Percentiles rank a stretch among this genome's conserved stretches.
Evolutionary conservation across 225 moss, liverwort and hornwort species (phyloP).

Genomic region (Neckera pumila): DNA sequence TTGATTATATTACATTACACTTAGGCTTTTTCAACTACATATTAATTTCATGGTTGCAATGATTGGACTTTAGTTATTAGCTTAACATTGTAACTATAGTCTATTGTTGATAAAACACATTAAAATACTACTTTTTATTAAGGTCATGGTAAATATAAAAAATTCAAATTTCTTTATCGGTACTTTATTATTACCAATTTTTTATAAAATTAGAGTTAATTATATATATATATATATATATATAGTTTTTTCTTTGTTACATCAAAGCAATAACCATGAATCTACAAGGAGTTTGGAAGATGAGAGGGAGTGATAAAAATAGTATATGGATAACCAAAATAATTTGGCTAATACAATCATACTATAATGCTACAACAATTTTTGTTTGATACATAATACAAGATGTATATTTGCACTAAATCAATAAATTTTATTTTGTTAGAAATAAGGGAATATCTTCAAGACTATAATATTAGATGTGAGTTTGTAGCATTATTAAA

Average conservation of each 20-base stretch:
- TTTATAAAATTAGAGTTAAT: background rate
- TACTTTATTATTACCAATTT: background rate
- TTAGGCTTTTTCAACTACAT: background rate
- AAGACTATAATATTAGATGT: background rate
- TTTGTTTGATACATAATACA: background rate
- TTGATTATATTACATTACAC: rapidly evolving
- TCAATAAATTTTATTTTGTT: background rate
- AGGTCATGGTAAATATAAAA: background rate
- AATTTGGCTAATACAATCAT: too few relatives aligned
- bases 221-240: too few relatives aligned
- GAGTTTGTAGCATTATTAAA: background rate
- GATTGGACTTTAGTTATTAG: background rate
- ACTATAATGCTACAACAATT: background rate
- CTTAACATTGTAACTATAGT: background rate
- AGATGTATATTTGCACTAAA: background rate
- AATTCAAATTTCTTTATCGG: background rate
- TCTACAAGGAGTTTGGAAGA: background rate
- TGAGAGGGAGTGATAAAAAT: background rate
- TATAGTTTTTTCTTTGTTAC: too few relatives aligned
- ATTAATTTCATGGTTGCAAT: background rate
- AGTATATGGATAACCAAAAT: background rate
- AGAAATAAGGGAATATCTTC: background rate
- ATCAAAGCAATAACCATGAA: background rate
- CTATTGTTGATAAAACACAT: background rate
- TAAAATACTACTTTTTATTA: background rate